Percentiles rank a stretch among this genome's conserved stretches.
Conservation (phyloP, 2,329 filamentous ascomycete genomes). For the Trichoderma atroviride region DNA sequence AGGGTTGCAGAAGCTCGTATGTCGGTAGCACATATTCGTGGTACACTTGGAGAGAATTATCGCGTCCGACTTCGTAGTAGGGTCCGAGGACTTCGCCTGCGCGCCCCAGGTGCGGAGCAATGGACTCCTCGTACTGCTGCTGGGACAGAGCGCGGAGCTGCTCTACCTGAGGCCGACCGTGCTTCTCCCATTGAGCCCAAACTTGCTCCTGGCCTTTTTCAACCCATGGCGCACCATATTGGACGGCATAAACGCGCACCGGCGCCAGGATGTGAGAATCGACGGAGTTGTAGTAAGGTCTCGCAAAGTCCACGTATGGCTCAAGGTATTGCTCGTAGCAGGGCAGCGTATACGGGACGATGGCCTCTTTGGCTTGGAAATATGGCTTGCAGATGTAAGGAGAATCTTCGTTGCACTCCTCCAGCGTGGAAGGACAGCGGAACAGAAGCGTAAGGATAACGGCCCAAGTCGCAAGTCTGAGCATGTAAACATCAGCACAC, state of each 20-base stretch:
- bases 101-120: constrained; percentile 75
- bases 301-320: constrained; percentile 75
- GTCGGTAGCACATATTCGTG: constrained; percentile 73
- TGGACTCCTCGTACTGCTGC: constrained; percentile 67
- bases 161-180: constrained; percentile 72
- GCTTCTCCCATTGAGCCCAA: constrained; percentile 75
- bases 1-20: constrained; percentile 74
- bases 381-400: constrained; percentile 85
- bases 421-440: constrained; percentile 73
- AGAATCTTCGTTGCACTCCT: constrained; percentile 68
- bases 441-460: constrained; percentile 78
- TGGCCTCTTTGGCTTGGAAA: constrained; percentile 62
- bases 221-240: constrained; percentile 75
- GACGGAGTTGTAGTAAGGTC: constrained; percentile 71
- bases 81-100: constrained; percentile 62
- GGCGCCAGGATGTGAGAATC: constrained; percentile 71
- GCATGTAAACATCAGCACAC: constrained; percentile 6
- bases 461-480: constrained; percentile 82
- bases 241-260: constrained; percentile 64
- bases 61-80: constrained; percentile 69
- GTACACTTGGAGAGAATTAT: constrained; percentile 68
- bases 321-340: constrained; percentile 85
- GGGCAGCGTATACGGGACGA: constrained; percentile 76
- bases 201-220: constrained; percentile 68
- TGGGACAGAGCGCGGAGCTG: constrained; percentile 64